Base-by-base conservation (phyloP, 2,329 filamentous ascomycete genomes). In the Endocalyx cinctus region DNA sequence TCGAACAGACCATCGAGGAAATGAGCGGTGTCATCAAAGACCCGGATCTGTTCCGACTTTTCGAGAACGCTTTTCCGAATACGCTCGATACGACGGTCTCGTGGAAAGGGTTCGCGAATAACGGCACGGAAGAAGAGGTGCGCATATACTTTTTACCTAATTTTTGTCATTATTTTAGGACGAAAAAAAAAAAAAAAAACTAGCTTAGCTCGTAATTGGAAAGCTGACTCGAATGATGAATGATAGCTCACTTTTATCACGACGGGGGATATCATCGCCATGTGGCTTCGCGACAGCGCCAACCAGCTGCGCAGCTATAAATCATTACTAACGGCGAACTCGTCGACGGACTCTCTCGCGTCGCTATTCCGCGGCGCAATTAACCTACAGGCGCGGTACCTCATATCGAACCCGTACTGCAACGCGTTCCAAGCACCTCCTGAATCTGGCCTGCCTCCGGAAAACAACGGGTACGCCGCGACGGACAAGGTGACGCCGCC, bases 341-440 rank as follows among this genome's bases (percentile, higher is more conserved):
- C 60, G 17, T 66, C 66, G n/a, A 51, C 61, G 7, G 62, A 77
- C 47, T 77, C 74, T 5, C 65, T 88, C 25, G 82, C 82, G 17
- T 76, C 75, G 32, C 65, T 88, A 5, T 87, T 78, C 59, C 74
- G 83, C 17, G 84, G 84, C 17, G 79, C 80, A 18, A 85, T 88
- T 57, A 88, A 88, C 55, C 72, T 87, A 2, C 84, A 88, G 52
- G 73, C 80, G 6, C 73, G 84, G 36, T 87, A 87, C 57, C 63
- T 88, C 31, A 66, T 77, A 33, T 70, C 71, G 10, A 72, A 73
- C 6, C 89, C 90, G 1, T 90, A 89, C 64, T 97, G 90, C 70
- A 95, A 96, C 60, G 86, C 89, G 23, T 97, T 96, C 62, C 89
- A 95, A 55, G 86, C 90, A 1, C 90, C 90, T 0, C 68, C 76